A percentile compares a stretch with the other conserved stretches of the same genome.
Evolutionary conservation across 192 early-diverging fungal genomes (phyloP).

Genomic region (Diversispora eburnea): DNA sequence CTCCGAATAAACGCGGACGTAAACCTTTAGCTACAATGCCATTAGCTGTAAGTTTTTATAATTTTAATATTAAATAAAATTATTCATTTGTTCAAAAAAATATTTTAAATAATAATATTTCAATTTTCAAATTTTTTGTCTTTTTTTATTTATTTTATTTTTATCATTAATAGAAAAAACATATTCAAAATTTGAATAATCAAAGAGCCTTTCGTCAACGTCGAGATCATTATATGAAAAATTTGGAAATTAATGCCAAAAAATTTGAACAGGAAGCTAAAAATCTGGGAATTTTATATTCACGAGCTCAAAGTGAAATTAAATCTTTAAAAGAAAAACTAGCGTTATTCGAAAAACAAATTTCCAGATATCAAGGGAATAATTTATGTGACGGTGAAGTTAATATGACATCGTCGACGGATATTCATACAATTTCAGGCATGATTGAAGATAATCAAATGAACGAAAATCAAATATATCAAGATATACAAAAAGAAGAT

Average conservation of each 20-base stretch:
- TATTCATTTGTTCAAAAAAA: background rate
- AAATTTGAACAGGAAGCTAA: background rate
- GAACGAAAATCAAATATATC: no score
- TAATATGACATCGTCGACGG: no score
- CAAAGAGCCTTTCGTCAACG: conserved; percentile 28
- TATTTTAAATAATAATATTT: background rate
- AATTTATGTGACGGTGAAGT: no score
- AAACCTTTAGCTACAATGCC: conserved; percentile 22
- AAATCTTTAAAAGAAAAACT: conserved; percentile 16
- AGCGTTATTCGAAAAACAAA: background rate
- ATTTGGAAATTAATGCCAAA: background rate
- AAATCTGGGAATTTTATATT: background rate
- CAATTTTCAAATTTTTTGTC: no score
- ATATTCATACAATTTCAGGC: no score
- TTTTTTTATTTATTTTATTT: background rate
- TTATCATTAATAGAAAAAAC: conserved; percentile 29
- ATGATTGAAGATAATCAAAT: no score
- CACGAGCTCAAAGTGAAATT: conserved; percentile 3
- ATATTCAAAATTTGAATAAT: conserved; percentile 21
- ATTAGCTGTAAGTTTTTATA: background rate
- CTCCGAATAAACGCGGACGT: conserved; percentile 20
- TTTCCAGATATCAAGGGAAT: no score
- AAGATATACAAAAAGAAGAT: no score
- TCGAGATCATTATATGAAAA: background rate
- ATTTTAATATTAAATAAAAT: background rate